Evolutionary conservation across 2,329 filamentous ascomycete species (phyloP), one percentile per base, ranked within the genome.

Genomic region (Cladophialophora chaetospira): DNA sequence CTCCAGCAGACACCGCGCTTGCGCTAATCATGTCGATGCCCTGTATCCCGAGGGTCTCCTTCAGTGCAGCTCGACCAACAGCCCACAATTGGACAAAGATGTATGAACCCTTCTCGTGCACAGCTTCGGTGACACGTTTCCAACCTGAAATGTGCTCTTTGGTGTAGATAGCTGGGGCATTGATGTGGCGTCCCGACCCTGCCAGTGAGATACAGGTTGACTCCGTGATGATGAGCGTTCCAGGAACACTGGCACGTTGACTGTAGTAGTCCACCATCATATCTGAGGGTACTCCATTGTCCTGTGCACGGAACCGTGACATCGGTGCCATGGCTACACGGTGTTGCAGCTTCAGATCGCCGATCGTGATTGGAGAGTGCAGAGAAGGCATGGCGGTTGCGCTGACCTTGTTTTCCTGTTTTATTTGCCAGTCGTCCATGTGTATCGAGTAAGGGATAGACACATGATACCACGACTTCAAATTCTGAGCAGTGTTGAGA

Each of bases 21-120:
- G 51, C 35, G 9, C 61, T 43, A n/a, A 49, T 29, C 23, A 61
- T 66, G 23, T 73, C 71, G 11, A 61, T 55, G 1, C 72, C 71
- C 8, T 64, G 58, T 19, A 73, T 61, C 25, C 33, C 53, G 33
- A 71, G 75, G 56, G 67, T 65, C 1, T 69, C 58, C 0, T 71
- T 67, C 57, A 74, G 69, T 0, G 80, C 81, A 2, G 78, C 77
- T 3, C 86, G 79, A 3, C 87, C 85, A 4, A 83, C 72, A 0
- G 78, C 79, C 77, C 83, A 88, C 0, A 89, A 73, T 49, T 74
- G 70, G 53, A 44, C 23, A 61, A 69, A 71, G 52, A 82, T 80
- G 60, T 71, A 73, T 5, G 77, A 77, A 5, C 79, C 79, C 55
- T 78, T 77, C 13, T 72, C 71, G 60, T 82, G 79, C 1, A 82